Evolutionary conservation across 202 grass and related monocot genomes (phyloP), one percentile per base, ranked within the genome.

Genomic region (Elaeis oleifera): DNA sequence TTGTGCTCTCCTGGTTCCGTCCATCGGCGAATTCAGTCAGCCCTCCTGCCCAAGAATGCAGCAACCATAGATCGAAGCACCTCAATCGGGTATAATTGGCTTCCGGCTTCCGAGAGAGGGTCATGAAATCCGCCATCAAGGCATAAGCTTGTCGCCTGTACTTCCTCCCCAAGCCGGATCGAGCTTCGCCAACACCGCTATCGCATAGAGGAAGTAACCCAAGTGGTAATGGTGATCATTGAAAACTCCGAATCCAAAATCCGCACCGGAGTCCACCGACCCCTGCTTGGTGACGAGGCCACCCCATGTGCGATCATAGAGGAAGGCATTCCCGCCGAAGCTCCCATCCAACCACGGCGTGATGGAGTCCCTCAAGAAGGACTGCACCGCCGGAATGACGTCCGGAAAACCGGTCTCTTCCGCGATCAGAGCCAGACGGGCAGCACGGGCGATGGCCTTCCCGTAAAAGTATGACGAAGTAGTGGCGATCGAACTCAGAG

Each of bases 221-320:
- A 97, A 39, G 59, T 97, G 92, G 84, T 97, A 97, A 73, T 97
- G 92, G 69, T 97, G 92, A 25, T 97, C 88, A 39, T 97, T 97
- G 71, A 69, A 97, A 36, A 97, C 78, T 18, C 92, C 92, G 32
- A 97, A 97, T 4, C 92, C 92, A 24, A 97, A 97, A 63, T 97
- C 92, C 0, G 79, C 92, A 65, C 84, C 84, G 0, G 88, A 65
- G 70, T 97, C 84, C 17, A 52, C 50, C 1, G 69, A 70, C 60
- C 88, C 88, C 82, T 81, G 75, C 78, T 70, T 78, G 18, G 92
- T 97, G 53, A 97, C 79, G 1, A 97, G 76, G 23, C 92, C 92
- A 18, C 92, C 80, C 92, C 92, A 97, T 29, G 84, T 89, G 50
- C 70, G 18, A 26, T 89, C 92, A 71, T 92, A 92, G 24, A 97